A percentile compares a stretch with the other conserved stretches of the same genome.
Evolutionary conservation across 179 eudicot species (phyloP).

Genomic region (Silene coronaria): DNA sequence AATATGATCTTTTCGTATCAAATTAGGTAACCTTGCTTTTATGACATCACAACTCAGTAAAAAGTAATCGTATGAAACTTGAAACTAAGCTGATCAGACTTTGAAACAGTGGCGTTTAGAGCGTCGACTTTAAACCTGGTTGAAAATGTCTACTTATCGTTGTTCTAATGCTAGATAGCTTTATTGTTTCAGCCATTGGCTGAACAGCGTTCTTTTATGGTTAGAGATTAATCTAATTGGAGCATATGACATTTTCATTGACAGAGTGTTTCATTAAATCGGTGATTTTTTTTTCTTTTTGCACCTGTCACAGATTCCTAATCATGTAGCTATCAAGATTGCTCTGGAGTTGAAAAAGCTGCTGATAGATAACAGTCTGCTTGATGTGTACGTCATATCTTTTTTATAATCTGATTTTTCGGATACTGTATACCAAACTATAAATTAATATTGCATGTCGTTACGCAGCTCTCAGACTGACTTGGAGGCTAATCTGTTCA

Average conservation of each 20-base stretch:
- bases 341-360: constrained; percentile 94
- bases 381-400: constrained; percentile 70
- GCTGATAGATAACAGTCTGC: constrained; percentile 91
- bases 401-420: constrained; percentile 12
- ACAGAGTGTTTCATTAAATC: not conserved
- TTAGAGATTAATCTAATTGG: not conserved
- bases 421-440: not conserved
- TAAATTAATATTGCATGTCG: not conserved
- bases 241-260: not conserved
- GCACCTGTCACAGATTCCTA: constrained; percentile 64
- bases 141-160: not conserved
- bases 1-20: no score
- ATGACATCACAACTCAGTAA: not conserved
- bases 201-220: not conserved
- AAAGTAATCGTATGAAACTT: not conserved
- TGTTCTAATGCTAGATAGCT: not conserved
- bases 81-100: not conserved
- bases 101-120: not conserved
- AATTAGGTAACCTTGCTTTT: no score
- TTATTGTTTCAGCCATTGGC: not conserved
- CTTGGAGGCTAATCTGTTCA: constrained; percentile 88
- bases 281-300: not conserved
- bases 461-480: constrained; percentile 81
- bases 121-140: not conserved
- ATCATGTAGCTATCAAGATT: constrained; percentile 93